A percentile compares a stretch with the other conserved stretches of the same genome.
phyloP scores from a whole-genome alignment of 495 filamentous ascomycete species.

The Pyrenopolyporus hunteri region DNA sequence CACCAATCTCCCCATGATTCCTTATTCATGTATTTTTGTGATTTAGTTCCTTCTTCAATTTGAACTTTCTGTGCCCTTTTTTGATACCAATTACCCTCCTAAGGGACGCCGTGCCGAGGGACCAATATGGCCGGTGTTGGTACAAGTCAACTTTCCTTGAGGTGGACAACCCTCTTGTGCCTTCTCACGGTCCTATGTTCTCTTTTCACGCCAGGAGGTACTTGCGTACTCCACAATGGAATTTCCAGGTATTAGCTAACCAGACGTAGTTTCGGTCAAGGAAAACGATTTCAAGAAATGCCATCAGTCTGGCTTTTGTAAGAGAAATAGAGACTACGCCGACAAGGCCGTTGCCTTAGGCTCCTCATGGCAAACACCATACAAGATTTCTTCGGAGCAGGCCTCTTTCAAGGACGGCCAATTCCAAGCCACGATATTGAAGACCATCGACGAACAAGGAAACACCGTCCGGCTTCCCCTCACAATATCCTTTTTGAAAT shows the following conservation, averaged over 20 bases:
- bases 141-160: slow-evolving; percentile 55
- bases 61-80: slow-evolving; percentile 14
- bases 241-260: slow-evolving; percentile 2
- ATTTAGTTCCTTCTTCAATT: slow-evolving; percentile 17
- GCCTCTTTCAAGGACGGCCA: slow-evolving; percentile 79
- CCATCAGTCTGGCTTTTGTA: slow-evolving; percentile 93
- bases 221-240: not conserved
- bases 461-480: slow-evolving; percentile 79
- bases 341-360: slow-evolving; percentile 70
- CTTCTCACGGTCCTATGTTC: slow-evolving; percentile 51
- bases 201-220: slow-evolving; percentile 60
- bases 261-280: slow-evolving; percentile 75
- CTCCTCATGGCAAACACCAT: slow-evolving; percentile 78
- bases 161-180: slow-evolving; percentile 63
- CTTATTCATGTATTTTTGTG: slow-evolving; percentile 4
- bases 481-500: slow-evolving; percentile 84
- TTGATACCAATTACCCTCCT: slow-evolving; percentile 8
- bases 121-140: slow-evolving; percentile 33
- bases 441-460: slow-evolving; percentile 65
- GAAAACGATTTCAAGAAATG: slow-evolving; percentile 97
- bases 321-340: slow-evolving; percentile 88
- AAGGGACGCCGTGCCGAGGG: slow-evolving; percentile 26
- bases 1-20: slow-evolving; percentile 14
- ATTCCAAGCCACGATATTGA: slow-evolving; percentile 78
- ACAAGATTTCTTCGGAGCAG: slow-evolving; percentile 72